phyloP scores from a whole-genome alignment of 768 basidiomycete genomes.

The Udeniomyces megalosporus region DNA sequence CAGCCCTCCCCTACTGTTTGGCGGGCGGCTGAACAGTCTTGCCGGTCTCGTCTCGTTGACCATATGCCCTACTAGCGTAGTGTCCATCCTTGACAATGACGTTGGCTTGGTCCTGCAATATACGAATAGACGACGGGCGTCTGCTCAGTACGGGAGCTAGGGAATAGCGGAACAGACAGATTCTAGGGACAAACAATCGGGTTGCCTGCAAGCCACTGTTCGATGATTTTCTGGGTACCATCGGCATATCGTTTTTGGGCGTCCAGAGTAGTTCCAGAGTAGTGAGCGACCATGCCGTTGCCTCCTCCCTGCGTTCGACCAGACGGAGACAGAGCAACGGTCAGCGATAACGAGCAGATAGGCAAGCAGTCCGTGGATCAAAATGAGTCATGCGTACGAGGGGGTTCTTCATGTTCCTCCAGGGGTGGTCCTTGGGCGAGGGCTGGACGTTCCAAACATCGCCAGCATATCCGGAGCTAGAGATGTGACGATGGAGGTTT shows the following conservation, averaged over 20 bases:
- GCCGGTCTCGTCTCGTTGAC: slow-evolving; percentile 3
- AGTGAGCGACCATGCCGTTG: slow-evolving; percentile 59
- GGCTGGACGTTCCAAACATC: slow-evolving; percentile 72
- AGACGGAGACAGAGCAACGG: too few species aligned
- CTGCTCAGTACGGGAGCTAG: slow-evolving; percentile 42
- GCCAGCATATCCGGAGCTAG: slow-evolving; percentile 36
- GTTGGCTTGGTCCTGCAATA: slow-evolving; percentile 57
- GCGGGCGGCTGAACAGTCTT: not conserved
- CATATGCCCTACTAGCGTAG: slow-evolving; percentile 5
- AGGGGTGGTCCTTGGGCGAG: slow-evolving; percentile 67
- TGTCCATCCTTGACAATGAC: slow-evolving; percentile 47
- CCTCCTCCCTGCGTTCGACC: too few species aligned
- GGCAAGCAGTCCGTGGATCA: too few species aligned
- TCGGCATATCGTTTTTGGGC: slow-evolving; percentile 68
- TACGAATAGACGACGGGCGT: slow-evolving; percentile 31
- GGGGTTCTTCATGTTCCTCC: slow-evolving; percentile 67
- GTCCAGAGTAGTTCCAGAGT: slow-evolving; percentile 40
- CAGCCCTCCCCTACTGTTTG: not conserved
- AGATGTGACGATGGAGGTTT: too few species aligned
- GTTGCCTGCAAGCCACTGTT: slow-evolving; percentile 25
- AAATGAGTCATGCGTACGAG: too few species aligned
- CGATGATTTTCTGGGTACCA: slow-evolving; percentile 52
- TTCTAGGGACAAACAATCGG: slow-evolving; percentile 26
- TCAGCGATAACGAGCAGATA: too few species aligned
- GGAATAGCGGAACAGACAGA: slow-evolving; percentile 11